phyloP scores from a whole-genome alignment of 345 rosid genomes.

The Linum tenue region DNA sequence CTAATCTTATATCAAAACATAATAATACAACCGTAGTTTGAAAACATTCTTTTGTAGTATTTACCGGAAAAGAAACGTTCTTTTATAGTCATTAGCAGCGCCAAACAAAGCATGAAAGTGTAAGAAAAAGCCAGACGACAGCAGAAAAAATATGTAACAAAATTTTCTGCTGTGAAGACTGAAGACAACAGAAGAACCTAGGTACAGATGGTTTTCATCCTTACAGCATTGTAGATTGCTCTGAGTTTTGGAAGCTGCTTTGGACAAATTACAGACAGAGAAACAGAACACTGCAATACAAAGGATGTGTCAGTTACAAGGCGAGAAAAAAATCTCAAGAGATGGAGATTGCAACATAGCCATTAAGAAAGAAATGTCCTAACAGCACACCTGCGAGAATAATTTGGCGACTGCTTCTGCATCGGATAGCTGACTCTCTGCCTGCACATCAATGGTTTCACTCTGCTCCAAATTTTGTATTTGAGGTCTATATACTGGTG shows the following conservation, averaged over 20 bases:
- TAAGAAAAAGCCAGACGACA: neutral
- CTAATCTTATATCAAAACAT: neutral
- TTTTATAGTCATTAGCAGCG: neutral
- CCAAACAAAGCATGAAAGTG: no score
- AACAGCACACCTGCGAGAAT: slow-evolving; percentile 49
- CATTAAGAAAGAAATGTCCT: slow-evolving; percentile 7
- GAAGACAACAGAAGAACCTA: neutral
- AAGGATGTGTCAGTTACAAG: slow-evolving; percentile 20
- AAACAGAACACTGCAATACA: slow-evolving; percentile 60
- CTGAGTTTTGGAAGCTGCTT: slow-evolving; percentile 79
- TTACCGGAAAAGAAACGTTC: neutral
- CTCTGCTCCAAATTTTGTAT: slow-evolving; percentile 50
- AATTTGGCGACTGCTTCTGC: slow-evolving; percentile 80
- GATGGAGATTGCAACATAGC: neutral
- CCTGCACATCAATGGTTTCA: slow-evolving; percentile 48
- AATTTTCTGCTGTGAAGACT: neutral
- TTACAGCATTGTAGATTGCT: slow-evolving; percentile 74
- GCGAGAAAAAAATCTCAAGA: slow-evolving; percentile 4
- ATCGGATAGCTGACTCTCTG: slow-evolving; percentile 68
- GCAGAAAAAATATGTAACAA: neutral
- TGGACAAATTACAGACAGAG: slow-evolving; percentile 85
- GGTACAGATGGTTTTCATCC: slow-evolving; percentile 18
- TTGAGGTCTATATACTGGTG: slow-evolving; percentile 82
- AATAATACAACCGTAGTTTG: neutral
- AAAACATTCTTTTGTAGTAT: no score